Evolutionary conservation across 2,329 filamentous ascomycete species (phyloP).

Genomic region (Pseudocercospora ulei): DNA sequence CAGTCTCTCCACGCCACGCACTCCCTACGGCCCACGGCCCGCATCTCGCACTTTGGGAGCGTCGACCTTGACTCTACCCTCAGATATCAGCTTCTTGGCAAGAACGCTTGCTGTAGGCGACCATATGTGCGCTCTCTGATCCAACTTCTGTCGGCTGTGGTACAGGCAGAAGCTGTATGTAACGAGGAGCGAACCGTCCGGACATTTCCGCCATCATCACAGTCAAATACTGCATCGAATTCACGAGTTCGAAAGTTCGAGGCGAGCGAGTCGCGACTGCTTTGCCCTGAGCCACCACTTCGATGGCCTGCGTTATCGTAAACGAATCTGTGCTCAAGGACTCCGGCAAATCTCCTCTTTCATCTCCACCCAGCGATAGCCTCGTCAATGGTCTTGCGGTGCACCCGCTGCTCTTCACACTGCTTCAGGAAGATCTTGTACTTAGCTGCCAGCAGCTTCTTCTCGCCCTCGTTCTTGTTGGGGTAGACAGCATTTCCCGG

Average conservation of each 20-base stretch:
- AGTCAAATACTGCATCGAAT: neutral
- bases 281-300: neutral
- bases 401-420: constrained; percentile 73
- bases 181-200: neutral
- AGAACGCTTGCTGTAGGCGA: too few species aligned
- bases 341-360: neutral
- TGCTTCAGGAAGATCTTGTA: constrained; percentile 95
- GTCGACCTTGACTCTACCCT: too few species aligned
- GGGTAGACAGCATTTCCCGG: constrained; percentile 75
- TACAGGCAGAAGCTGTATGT: too few species aligned
- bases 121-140: neutral
- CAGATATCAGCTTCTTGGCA: too few species aligned
- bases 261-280: neutral
- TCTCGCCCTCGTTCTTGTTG: constrained; percentile 60
- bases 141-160: constrained; percentile 1
- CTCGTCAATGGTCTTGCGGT: constrained; percentile 66
- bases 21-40: too few species aligned
- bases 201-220: neutral
- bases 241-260: neutral
- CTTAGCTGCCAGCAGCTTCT: constrained; percentile 72
- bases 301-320: too few species aligned
- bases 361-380: constrained; percentile 35
- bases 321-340: too few species aligned
- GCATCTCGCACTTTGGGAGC: too few species aligned
- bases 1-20: too few species aligned